phyloP scores from a whole-genome alignment of 768 basidiomycete species.

The Kwoniella dejecticola region DNA sequence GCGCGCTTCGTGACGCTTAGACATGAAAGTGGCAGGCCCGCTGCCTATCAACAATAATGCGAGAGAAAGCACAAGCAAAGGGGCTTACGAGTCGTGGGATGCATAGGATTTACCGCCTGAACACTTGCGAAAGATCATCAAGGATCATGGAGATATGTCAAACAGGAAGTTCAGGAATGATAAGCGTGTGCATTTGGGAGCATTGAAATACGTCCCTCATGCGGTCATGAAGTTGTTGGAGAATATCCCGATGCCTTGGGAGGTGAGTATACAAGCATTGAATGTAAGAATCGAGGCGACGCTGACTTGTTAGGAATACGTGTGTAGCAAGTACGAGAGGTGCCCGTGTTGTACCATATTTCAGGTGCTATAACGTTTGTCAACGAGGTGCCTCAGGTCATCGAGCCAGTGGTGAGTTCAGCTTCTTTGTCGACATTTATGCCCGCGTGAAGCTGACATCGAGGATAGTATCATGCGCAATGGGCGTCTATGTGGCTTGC shows the following conservation, averaged over 20 bases:
- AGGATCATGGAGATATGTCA: constrained; percentile 99
- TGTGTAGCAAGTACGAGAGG: constrained; percentile 86
- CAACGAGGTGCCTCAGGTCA: constrained; percentile 93
- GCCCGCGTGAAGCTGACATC: neutral
- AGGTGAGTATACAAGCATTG: constrained; percentile 56
- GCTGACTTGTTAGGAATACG: constrained; percentile 12
- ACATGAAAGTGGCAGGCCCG: neutral
- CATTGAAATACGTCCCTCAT: constrained; percentile 92
- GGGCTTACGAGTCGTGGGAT: constrained; percentile 8
- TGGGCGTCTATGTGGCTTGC: constrained; percentile 99
- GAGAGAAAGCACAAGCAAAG: constrained; percentile 17
- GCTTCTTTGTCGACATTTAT: constrained; percentile 2
- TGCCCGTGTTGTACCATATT: constrained; percentile 97
- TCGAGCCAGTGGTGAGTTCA: constrained; percentile 74
- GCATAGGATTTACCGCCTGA: constrained; percentile 88
- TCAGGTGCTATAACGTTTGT: constrained; percentile 99
- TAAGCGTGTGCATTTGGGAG: constrained; percentile 98
- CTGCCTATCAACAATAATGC: neutral
- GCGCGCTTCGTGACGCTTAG: neutral
- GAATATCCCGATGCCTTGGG: constrained; percentile 97
- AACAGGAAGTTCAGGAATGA: constrained; percentile 99
- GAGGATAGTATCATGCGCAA: constrained; percentile 78
- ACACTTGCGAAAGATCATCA: constrained; percentile 98
- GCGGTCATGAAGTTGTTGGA: constrained; percentile 99
- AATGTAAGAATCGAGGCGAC: neutral